phyloP scores from a whole-genome alignment of 2,329 filamentous ascomycete genomes.

The Penicillium olsonii region DNA sequence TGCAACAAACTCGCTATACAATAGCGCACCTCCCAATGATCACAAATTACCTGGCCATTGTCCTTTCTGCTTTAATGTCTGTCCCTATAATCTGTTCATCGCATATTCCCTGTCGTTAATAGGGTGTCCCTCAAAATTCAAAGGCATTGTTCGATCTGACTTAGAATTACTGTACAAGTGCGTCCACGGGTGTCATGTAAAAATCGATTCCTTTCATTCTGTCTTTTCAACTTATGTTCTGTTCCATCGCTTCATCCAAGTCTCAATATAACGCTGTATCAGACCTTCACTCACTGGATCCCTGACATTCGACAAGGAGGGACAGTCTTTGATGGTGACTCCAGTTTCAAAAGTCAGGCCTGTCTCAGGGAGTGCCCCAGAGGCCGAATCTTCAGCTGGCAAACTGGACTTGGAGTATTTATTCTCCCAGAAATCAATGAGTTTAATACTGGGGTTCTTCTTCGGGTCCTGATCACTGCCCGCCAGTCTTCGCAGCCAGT shows the following conservation, averaged over 20 bases:
- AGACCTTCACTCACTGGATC: slow-evolving; percentile 18
- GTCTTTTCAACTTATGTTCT: neutral
- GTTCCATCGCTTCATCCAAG: slow-evolving; percentile 22
- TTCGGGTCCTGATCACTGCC: slow-evolving; percentile 51
- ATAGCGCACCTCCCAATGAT: no score
- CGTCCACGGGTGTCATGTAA: no score
- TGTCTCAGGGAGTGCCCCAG: neutral
- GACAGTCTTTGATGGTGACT: slow-evolving; percentile 17
- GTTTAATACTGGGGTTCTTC: slow-evolving; percentile 55
- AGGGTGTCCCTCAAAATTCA: no score
- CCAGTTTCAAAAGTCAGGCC: slow-evolving; percentile 18
- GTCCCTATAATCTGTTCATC: no score
- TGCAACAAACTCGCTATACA: neutral
- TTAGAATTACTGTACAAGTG: no score
- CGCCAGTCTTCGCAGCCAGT: slow-evolving; percentile 40
- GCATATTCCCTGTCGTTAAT: no score
- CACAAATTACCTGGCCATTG: no score
- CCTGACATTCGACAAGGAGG: slow-evolving; percentile 14
- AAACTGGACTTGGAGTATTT: slow-evolving; percentile 45
- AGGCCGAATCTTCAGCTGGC: neutral
- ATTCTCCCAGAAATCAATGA: slow-evolving; percentile 54
- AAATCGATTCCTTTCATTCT: neutral
- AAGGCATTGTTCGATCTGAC: no score
- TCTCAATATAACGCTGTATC: slow-evolving; percentile 19
- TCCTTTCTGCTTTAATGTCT: no score